phyloP scores from a whole-genome alignment of 768 basidiomycete genomes.

The Auricularia auricula-judae region DNA sequence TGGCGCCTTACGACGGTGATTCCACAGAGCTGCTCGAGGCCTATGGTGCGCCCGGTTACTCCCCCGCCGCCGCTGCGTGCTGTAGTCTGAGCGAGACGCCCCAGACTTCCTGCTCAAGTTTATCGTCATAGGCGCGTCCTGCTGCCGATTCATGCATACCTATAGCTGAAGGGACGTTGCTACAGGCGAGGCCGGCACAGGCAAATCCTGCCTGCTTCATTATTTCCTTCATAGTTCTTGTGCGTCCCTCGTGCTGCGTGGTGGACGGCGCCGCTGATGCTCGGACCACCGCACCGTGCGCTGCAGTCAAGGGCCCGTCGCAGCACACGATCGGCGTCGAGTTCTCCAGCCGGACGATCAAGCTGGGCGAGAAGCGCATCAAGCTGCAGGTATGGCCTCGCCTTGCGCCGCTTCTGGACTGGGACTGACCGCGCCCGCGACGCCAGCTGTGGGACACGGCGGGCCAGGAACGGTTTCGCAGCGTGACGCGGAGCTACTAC shows the following conservation, averaged over 20 bases:
- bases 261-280: constrained; percentile 7
- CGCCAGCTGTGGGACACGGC: constrained; percentile 90
- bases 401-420: neutral
- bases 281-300: too few species aligned
- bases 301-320: constrained; percentile 83
- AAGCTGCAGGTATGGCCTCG: constrained; percentile 98
- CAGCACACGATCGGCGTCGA: constrained; percentile 99
- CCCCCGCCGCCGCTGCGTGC: neutral
- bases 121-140: constrained; percentile 75
- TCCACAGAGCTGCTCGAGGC: constrained; percentile 91
- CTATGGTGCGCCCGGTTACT: constrained; percentile 84
- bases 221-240: constrained; percentile 95
- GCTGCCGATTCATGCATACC: neutral
- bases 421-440: constrained; percentile 6
- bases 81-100: constrained; percentile 11
- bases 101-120: constrained; percentile 98
- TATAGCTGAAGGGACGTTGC: neutral
- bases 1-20: constrained; percentile 45
- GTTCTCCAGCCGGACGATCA: constrained; percentile 89
- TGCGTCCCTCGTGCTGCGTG: constrained; percentile 30
- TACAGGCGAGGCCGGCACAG: constrained; percentile 89
- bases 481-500: constrained; percentile 88
- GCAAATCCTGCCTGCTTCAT: constrained; percentile 93
- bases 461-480: constrained; percentile 63
- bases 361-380: constrained; percentile 86